Conservation (phyloP, 495 filamentous ascomycete species). For the Durotheca rogersii region DNA sequence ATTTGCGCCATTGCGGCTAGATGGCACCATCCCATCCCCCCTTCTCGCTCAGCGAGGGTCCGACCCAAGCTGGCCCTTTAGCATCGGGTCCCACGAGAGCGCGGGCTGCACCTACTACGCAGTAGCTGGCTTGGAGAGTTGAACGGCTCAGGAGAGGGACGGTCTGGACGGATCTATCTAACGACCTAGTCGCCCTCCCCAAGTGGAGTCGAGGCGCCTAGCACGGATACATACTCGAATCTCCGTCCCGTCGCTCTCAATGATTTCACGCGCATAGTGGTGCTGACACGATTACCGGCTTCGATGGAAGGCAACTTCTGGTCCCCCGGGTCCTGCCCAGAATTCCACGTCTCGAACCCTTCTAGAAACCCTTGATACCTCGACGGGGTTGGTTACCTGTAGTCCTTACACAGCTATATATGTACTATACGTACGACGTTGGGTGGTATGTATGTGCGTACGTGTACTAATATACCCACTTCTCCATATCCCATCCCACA, state of each 20-base stretch:
- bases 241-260: constrained; percentile 3
- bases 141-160: not conserved
- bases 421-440: no score
- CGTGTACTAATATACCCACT: no score
- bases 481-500: constrained; percentile 1
- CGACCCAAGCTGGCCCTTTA: constrained; percentile 10
- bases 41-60: constrained; percentile 12
- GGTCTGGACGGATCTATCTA: no score
- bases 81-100: constrained; percentile 1
- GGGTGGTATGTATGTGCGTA: no score
- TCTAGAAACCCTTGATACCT: constrained; percentile 19
- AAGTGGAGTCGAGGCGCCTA: no score
- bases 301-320: constrained; percentile 7
- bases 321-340: constrained; percentile 13
- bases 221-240: not conserved
- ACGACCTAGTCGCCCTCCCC: no score
- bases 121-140: not conserved
- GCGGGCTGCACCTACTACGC: not conserved
- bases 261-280: constrained; percentile 13
- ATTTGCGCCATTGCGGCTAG: constrained; percentile 22
- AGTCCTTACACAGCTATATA: no score
- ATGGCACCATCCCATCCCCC: constrained; percentile 21
- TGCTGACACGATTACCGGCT: constrained; percentile 2
- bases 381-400: not conserved
- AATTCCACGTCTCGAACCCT: constrained; percentile 21